Percentiles rank a stretch among this genome's conserved stretches.
These are phyloP conservation scores for Macrophomina tecta DNA, from an alignment of 2,329 filamentous ascomycete species.

Conservation along the genomic window DNA sequence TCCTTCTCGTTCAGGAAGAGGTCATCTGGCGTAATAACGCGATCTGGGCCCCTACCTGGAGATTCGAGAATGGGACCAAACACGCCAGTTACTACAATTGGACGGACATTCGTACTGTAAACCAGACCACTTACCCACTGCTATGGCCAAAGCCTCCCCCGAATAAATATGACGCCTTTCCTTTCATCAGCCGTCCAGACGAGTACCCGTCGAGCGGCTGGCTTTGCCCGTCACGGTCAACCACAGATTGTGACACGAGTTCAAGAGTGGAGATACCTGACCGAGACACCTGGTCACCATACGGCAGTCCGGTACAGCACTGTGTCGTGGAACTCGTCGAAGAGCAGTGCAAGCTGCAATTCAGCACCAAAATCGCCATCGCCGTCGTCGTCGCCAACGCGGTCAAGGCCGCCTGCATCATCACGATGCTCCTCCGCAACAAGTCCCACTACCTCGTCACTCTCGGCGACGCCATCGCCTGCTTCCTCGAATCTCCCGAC, in stretches of 20 bases:
- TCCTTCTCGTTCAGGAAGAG: background rate
- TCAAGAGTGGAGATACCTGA: background rate
- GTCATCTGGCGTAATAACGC: background rate
- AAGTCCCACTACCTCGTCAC: constrained; percentile 32
- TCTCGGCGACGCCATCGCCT: constrained; percentile 38
- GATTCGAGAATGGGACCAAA: background rate
- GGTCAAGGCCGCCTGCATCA: constrained; percentile 35
- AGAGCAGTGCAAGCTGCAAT: constrained; percentile 33
- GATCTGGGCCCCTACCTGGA: background rate
- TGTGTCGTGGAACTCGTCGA: constrained; percentile 31
- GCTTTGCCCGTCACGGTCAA: constrained; percentile 15
- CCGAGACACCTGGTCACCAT: constrained; percentile 32
- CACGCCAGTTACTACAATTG: background rate
- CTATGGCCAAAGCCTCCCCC: background rate
- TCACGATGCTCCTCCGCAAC: constrained; percentile 30
- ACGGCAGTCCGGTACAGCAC: constrained; percentile 30
- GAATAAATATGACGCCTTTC: background rate
- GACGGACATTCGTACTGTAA: background rate
- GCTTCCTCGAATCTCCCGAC: constrained; percentile 35
- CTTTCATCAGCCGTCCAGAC: constrained; percentile 7
- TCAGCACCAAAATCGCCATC: constrained; percentile 29
- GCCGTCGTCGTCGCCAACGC: constrained; percentile 33
- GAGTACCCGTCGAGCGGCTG: constrained; percentile 17
- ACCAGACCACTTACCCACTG: background rate
- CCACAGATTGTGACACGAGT: constrained; percentile 7